Conservation (phyloP, 192 early-diverging fungal genomes). For the Spinellus fusiger region DNA sequence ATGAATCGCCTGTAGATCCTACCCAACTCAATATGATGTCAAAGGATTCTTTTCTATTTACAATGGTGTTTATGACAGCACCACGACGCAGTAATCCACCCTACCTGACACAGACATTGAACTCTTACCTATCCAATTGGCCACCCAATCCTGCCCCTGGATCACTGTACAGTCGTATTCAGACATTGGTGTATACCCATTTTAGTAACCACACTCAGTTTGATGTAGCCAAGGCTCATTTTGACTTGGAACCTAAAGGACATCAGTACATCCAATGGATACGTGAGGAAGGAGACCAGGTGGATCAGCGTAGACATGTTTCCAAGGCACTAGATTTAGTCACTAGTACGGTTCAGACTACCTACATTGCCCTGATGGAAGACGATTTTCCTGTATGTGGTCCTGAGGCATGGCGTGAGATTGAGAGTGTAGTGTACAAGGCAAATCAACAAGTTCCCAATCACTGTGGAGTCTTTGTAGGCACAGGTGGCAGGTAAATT, state of each 20-base stretch:
- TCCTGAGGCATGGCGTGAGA: constrained; percentile 36
- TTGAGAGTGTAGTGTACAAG: constrained; percentile 43
- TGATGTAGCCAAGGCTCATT: constrained; percentile 31
- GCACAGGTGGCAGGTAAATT: constrained; percentile 47
- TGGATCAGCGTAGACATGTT: constrained; percentile 46
- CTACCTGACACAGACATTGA: constrained; percentile 39
- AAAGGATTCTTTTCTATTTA: constrained; percentile 36
- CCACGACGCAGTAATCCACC: constrained; percentile 36
- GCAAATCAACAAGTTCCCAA: constrained; percentile 35
- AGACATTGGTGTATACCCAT: constrained; percentile 48
- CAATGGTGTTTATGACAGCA: constrained; percentile 47
- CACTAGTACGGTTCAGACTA: constrained; percentile 23
- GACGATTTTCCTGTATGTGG: constrained; percentile 53
- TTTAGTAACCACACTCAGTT: constrained; percentile 42
- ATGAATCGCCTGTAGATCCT: constrained; percentile 11
- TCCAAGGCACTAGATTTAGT: constrained; percentile 35
- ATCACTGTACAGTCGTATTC: constrained; percentile 40
- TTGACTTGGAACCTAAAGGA: constrained; percentile 31
- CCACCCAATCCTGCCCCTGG: constrained; percentile 26
- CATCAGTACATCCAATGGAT: constrained; percentile 43
- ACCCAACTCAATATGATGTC: constrained; percentile 18
- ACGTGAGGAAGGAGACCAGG: constrained; percentile 37
- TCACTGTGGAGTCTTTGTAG: constrained; percentile 52
- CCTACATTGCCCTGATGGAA: constrained; percentile 44
- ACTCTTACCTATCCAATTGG: constrained; percentile 43